Conservation (phyloP, 306 rosid genomes). For the Ammopiptanthus mongolicus region DNA sequence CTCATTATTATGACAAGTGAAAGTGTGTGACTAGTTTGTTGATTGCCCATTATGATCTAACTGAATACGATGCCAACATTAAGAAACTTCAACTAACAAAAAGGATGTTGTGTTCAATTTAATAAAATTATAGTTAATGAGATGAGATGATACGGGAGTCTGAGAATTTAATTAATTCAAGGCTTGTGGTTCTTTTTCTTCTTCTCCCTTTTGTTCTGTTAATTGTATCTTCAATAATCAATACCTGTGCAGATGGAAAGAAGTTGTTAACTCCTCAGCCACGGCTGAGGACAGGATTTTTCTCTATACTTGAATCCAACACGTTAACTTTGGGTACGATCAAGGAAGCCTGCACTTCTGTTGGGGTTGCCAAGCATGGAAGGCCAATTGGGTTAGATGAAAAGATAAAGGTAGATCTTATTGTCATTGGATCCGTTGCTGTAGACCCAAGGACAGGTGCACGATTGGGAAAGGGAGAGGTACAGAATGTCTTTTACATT, state of each 20-base stretch:
- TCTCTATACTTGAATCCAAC: slow-evolving; percentile 60
- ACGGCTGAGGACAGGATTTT: slow-evolving; percentile 84
- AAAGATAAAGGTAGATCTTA: slow-evolving; percentile 76
- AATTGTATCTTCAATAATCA: background rate
- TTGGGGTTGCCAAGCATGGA: slow-evolving; percentile 82
- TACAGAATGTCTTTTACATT: slow-evolving; percentile 16
- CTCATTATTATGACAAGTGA: background rate
- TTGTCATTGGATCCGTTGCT: slow-evolving; percentile 88
- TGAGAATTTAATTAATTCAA: background rate
- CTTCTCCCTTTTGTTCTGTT: background rate
- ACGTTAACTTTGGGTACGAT: slow-evolving; percentile 45
- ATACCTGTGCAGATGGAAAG: slow-evolving; percentile 52
- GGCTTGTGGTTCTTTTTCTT: background rate
- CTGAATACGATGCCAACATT: background rate
- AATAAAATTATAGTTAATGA: background rate
- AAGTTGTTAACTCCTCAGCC: slow-evolving; percentile 90
- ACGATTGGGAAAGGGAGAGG: slow-evolving; percentile 96
- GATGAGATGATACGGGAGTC: background rate
- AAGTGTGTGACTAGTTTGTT: background rate
- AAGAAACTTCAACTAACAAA: background rate
- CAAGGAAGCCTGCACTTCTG: slow-evolving; percentile 71
- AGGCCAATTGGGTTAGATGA: slow-evolving; percentile 76
- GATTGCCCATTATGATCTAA: background rate
- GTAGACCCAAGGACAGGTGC: slow-evolving; percentile 91
- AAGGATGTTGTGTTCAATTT: background rate